Percentiles rank a stretch among this genome's conserved stretches.
Evolutionary conservation across 2,329 filamentous ascomycete species (phyloP).

Genomic region (Trichoderma brevicompactum): DNA sequence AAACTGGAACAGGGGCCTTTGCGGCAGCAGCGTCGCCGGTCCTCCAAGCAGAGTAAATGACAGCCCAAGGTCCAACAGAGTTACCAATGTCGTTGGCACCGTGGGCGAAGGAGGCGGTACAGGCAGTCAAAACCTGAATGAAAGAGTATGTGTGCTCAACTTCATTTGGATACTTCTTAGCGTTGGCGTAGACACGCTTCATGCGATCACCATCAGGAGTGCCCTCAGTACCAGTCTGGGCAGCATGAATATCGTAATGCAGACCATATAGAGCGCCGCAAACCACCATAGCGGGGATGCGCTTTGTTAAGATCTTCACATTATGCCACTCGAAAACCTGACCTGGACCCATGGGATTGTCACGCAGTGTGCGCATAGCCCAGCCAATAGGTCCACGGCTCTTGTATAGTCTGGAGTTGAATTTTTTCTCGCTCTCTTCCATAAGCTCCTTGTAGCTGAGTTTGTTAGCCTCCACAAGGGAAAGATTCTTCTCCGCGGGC

Average conservation of each 20-base stretch:
- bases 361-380: constrained; percentile 77
- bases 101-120: constrained; percentile 75
- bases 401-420: constrained; percentile 67
- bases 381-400: constrained; percentile 73
- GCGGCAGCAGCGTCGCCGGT: constrained; percentile 63
- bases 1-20: constrained; percentile 70
- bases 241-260: constrained; percentile 77
- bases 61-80: constrained; percentile 70
- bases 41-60: constrained; percentile 69
- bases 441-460: constrained; percentile 65
- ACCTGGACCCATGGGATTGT: constrained; percentile 74
- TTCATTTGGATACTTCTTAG: constrained; percentile 69
- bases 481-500: constrained; percentile 48
- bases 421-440: constrained; percentile 57
- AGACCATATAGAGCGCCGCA: constrained; percentile 71
- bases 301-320: constrained; percentile 64
- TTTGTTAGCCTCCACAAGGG: constrained; percentile 54
- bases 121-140: constrained; percentile 68
- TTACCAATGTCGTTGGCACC: constrained; percentile 79
- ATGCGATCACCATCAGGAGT: constrained; percentile 34
- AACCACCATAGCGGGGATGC: constrained; percentile 69
- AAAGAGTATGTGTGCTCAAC: constrained; percentile 72
- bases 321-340: constrained; percentile 76
- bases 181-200: constrained; percentile 64
- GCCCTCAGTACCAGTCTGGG: constrained; percentile 32